Evolutionary conservation across 768 basidiomycete genomes (phyloP).

Genomic region (Kwoniella mangroviensis): DNA sequence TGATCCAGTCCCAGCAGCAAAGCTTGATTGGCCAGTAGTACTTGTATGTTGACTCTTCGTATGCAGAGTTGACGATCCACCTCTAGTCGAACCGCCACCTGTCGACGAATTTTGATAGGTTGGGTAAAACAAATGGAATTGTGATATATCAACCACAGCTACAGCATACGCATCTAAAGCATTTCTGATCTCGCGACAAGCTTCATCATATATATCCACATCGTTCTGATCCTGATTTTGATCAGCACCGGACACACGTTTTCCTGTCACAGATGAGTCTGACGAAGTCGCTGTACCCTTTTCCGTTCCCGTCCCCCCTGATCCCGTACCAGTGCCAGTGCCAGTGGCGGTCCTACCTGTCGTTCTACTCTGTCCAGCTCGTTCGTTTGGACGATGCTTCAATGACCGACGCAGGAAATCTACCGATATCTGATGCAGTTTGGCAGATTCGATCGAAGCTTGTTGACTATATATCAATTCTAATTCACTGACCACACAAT

Average conservation of each 20-base stretch:
- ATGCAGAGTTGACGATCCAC: constrained; percentile 12
- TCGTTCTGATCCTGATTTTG: constrained; percentile 21
- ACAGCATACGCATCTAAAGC: constrained; percentile 52
- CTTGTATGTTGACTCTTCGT: constrained; percentile 16
- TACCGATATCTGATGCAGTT: constrained; percentile 56
- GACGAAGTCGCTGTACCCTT: constrained; percentile 10
- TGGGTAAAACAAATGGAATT: constrained; percentile 56
- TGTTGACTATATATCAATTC: constrained; percentile 51
- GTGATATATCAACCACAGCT: constrained; percentile 49
- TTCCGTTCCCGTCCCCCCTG: not conserved
- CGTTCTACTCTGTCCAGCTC: constrained; percentile 23
- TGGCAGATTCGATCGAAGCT: constrained; percentile 44
- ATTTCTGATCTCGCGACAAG: constrained; percentile 47
- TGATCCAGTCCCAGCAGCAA: constrained; percentile 4
- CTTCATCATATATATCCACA: constrained; percentile 52
- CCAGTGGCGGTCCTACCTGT: not conserved
- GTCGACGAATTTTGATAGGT: constrained; percentile 43
- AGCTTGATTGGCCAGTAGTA: not conserved
- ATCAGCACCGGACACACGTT: constrained; percentile 39
- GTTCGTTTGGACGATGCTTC: constrained; percentile 42
- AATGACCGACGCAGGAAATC: constrained; percentile 55
- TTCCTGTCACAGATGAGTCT: constrained; percentile 21
- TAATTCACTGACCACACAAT: constrained; percentile 53
- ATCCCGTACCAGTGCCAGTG: not conserved
- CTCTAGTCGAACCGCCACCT: constrained; percentile 30